A percentile compares a stretch with the other conserved stretches of the same genome.
phyloP scores from a whole-genome alignment of 176 grass and related monocot genomes.

The Oryza meyeriana region DNA sequence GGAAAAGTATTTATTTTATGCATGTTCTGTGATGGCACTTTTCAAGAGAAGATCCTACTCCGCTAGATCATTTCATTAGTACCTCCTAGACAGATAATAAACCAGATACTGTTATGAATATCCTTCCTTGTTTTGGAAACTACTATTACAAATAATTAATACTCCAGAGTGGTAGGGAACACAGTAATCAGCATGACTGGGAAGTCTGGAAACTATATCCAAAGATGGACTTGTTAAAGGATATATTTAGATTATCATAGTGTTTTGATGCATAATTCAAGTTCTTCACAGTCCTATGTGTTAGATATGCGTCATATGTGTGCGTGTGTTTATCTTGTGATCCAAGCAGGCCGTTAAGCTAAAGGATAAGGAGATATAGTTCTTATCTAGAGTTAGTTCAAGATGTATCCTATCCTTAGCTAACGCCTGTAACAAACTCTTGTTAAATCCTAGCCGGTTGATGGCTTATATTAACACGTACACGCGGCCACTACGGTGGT shows the following conservation, averaged over 20 bases:
- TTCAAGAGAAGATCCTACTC: conserved; percentile 27
- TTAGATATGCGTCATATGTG: too few species aligned
- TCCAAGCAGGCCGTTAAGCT: too few species aligned
- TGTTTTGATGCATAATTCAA: conserved; percentile 1
- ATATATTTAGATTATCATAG: background rate
- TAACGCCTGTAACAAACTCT: too few species aligned
- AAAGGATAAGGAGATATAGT: too few species aligned
- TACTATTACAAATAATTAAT: background rate
- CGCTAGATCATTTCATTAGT: background rate
- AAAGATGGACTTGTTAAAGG: background rate
- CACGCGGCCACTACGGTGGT: too few species aligned
- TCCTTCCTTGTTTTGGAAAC: background rate
- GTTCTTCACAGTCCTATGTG: background rate
- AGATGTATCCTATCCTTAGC: too few species aligned
- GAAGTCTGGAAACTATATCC: background rate
- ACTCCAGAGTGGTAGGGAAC: background rate
- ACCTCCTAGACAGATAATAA: conserved; percentile 2
- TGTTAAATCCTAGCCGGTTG: too few species aligned
- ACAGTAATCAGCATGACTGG: background rate
- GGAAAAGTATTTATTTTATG: background rate
- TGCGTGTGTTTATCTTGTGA: too few species aligned
- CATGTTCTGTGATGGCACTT: background rate
- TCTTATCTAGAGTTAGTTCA: too few species aligned
- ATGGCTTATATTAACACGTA: too few species aligned
- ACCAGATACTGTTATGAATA: background rate